phyloP scores from a whole-genome alignment of 805 yeast species.

The Torulaspora gathmanii region DNA sequence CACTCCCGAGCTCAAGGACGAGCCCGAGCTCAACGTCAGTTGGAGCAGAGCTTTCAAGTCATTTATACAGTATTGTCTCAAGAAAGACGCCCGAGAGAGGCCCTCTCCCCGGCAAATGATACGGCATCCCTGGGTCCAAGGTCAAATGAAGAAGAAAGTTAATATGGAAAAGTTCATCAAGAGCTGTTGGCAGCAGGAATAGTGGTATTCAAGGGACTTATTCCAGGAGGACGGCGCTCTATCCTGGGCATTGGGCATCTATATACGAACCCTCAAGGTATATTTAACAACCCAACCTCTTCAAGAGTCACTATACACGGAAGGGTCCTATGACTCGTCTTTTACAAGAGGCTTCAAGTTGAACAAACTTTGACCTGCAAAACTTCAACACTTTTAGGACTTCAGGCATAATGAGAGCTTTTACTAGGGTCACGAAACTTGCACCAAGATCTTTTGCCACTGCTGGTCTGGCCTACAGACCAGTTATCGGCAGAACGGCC shows the following conservation, averaged over 20 bases:
- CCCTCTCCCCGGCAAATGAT: constrained; percentile 94
- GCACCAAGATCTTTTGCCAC: constrained; percentile 7
- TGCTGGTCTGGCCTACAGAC: background rate
- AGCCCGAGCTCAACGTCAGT: constrained; percentile 62
- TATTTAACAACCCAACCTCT: background rate
- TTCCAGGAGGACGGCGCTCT: background rate
- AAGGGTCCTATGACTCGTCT: background rate
- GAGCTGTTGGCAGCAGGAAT: constrained; percentile 55
- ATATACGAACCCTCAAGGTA: constrained; percentile 1
- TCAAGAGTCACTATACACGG: background rate
- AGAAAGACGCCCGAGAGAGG: constrained; percentile 70
- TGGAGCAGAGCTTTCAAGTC: constrained; percentile 85
- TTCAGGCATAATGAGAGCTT: constrained; percentile 7
- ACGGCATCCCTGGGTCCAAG: constrained; percentile 86
- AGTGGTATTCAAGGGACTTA: background rate
- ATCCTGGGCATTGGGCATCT: background rate
- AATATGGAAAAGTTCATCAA: constrained; percentile 82
- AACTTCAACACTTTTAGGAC: too few relatives aligned
- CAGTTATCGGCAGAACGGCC: background rate
- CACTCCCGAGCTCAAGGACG: constrained; percentile 75
- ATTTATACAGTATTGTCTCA: constrained; percentile 74
- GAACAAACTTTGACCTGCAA: background rate
- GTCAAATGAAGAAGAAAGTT: constrained; percentile 67
- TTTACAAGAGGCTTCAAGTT: background rate
- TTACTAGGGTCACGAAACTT: constrained; percentile 4